phyloP scores from a whole-genome alignment of 495 filamentous ascomycete species.

The Thermochaetoides thermophila region DNA sequence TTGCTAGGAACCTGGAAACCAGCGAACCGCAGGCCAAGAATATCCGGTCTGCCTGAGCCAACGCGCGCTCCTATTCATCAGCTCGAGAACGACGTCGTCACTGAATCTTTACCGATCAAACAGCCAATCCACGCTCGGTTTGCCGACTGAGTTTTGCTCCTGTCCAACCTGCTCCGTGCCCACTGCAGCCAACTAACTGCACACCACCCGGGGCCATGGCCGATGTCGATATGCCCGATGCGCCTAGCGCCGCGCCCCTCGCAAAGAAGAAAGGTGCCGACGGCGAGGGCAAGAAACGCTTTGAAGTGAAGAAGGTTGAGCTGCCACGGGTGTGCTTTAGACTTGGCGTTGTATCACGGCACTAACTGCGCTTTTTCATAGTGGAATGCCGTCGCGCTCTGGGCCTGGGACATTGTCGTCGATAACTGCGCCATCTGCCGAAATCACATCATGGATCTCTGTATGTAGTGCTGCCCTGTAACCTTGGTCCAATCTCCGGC shows the following conservation, averaged over 20 bases:
- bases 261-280: conserved; percentile 45
- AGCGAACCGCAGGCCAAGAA: neutral
- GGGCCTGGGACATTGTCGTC: conserved; percentile 99
- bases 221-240: conserved; percentile 95
- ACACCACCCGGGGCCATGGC: conserved; percentile 46
- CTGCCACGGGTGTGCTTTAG: neutral
- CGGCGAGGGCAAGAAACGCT: conserved; percentile 67
- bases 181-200: neutral
- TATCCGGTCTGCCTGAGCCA: neutral
- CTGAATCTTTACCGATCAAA: too few species aligned
- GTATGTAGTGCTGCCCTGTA: conserved; percentile 32
- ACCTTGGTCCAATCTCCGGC: neutral
- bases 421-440: conserved; percentile 99
- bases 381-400: conserved; percentile 99
- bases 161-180: too few species aligned
- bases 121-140: too few species aligned
- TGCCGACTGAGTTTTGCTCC: too few species aligned
- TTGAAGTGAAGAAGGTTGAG: conserved; percentile 94
- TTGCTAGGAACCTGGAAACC: too few species aligned
- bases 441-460: conserved; percentile 99
- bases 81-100: too few species aligned
- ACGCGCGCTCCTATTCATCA: neutral
- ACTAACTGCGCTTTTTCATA: conserved; percentile 24
- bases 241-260: conserved; percentile 36
- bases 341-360: neutral